phyloP scores from a whole-genome alignment of 805 yeast genomes.

The Ogataea henricii region DNA sequence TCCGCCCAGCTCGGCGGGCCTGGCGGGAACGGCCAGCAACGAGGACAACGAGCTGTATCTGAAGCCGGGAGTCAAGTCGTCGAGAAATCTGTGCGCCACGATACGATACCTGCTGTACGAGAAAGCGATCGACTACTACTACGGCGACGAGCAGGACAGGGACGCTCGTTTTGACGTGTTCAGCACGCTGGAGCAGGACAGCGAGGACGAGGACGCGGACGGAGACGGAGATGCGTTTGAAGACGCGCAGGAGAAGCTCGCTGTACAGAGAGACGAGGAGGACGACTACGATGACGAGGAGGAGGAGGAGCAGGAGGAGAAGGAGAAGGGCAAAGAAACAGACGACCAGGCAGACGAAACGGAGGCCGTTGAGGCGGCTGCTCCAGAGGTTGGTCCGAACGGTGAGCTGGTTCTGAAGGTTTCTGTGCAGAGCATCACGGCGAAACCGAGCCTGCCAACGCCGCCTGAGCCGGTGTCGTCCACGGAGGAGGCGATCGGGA shows the following conservation, averaged over 20 bases:
- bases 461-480: constrained; percentile 28
- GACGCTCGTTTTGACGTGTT: constrained; percentile 19
- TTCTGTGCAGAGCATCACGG: constrained; percentile 19
- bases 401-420: constrained; percentile 23
- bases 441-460: constrained; percentile 35
- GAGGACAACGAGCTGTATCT: constrained; percentile 41
- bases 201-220: constrained; percentile 32
- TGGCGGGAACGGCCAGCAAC: background rate
- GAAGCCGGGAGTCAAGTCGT: constrained; percentile 47
- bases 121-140: constrained; percentile 54
- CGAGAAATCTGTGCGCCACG: constrained; percentile 61
- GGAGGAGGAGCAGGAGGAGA: constrained; percentile 24
- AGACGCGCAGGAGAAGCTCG: constrained; percentile 15
- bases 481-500: constrained; percentile 35
- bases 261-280: constrained; percentile 29
- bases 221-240: constrained; percentile 30
- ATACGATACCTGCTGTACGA: constrained; percentile 73
- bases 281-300: constrained; percentile 37
- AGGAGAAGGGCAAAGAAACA: constrained; percentile 13
- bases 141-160: constrained; percentile 11
- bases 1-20: background rate
- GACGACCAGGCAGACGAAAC: constrained; percentile 7
- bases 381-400: background rate
- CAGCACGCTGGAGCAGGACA: constrained; percentile 31
- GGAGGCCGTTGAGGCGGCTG: background rate